phyloP scores from a whole-genome alignment of 2,329 filamentous ascomycete genomes.

The Botrytis aclada region DNA sequence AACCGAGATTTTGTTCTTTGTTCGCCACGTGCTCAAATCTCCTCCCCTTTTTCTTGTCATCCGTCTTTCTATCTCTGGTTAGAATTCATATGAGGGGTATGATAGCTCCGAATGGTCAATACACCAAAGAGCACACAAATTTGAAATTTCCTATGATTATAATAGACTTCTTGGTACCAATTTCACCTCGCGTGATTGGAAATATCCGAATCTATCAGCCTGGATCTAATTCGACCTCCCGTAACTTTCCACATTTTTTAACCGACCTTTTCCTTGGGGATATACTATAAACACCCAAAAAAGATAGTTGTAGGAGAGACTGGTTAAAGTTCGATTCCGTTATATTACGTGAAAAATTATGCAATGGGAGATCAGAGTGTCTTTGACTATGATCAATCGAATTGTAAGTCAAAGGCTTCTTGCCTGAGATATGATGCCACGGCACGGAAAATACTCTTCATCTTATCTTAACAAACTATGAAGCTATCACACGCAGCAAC shows the following conservation, averaged over 20 bases:
- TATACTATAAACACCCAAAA: neutral
- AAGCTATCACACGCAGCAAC: too few species aligned
- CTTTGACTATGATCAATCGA: neutral
- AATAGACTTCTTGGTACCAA: neutral
- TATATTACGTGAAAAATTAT: too few species aligned
- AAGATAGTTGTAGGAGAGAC: neutral
- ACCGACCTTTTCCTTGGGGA: neutral
- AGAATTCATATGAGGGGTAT: neutral
- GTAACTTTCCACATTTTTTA: neutral
- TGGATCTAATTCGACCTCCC: neutral
- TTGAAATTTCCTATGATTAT: neutral
- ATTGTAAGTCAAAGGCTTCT: neutral
- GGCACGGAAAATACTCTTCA: too few species aligned
- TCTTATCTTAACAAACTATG: too few species aligned
- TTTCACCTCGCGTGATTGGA: neutral
- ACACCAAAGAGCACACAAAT: neutral
- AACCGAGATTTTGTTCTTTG: neutral
- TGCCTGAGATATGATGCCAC: neutral
- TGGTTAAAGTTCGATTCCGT: neutral
- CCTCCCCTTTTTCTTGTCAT: neutral
- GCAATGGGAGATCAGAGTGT: neutral
- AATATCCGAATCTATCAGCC: neutral
- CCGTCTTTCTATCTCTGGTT: neutral
- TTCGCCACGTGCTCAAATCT: neutral
- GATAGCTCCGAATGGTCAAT: neutral